Evolutionary conservation across 1,284 basidiomycete species (phyloP), one percentile per base, ranked within the genome.

Genomic region (Cryptococcus hybrid): DNA sequence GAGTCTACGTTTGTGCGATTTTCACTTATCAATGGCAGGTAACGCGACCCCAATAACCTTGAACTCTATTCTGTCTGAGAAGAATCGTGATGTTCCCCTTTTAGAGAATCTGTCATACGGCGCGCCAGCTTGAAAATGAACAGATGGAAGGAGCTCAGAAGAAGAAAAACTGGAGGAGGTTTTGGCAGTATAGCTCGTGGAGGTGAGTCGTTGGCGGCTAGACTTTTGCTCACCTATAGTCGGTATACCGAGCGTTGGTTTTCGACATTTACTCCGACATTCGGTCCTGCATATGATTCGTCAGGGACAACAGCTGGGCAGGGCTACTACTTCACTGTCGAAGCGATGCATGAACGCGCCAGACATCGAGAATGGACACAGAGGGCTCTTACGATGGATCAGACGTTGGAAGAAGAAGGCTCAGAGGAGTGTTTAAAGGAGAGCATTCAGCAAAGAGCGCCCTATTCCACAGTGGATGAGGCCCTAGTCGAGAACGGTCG

Each of bases 201-300:
- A 57, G 67, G 67, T 70, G 49, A 65, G 67, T 60, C 39, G 35
- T 24, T 24, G 24, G 24, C 24, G 8, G n/a, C 30, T 6, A 46
- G 12, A 8, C 7, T 13, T 39, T 12, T 13, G 52, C 42, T 58
- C 36, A 61, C 46, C 9, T 18, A 51, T 35, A 15, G 15, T 35
- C 48, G 65, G 65, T 70, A 50, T 55, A 3, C 60, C 64, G 11
- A 30, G 47, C 11, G 48, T 48, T 9, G 37, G 56, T 12, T 44
- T 0, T 47, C 57, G 2, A 30, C 3, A 30, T 74, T 64, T 49
- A 72, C 70, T 1, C 71, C 74, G 9, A 57, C 64, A 3, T 75
- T 74, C 47, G 73, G 67, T 2, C 71, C 73, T 1, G 68, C 58
- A 5, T 73, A 59, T 54, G 72, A 76, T 56, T 74, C 74, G 15